Conservation (phyloP, 257 asterid genomes). For the Buddleja alternifolia region DNA sequence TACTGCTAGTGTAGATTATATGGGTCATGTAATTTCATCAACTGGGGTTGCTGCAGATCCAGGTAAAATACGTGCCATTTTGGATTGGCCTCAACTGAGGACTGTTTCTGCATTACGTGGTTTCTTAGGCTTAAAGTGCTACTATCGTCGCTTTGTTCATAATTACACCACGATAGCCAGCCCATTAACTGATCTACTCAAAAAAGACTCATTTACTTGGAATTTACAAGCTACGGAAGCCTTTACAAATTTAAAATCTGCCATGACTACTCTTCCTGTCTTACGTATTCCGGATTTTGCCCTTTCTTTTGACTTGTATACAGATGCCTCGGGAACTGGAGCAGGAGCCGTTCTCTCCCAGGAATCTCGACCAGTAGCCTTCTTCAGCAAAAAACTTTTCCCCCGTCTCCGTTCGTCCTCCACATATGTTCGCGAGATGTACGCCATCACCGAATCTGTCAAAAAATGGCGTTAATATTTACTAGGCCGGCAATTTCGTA, state of each 20-base stretch:
- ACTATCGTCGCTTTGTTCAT: not conserved
- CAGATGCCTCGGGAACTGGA: not conserved
- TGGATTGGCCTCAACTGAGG: not conserved
- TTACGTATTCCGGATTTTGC: not conserved
- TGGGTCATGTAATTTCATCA: not conserved
- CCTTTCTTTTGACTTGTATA: not conserved
- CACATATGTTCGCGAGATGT: too few relatives aligned
- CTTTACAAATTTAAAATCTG: not conserved
- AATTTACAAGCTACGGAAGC: not conserved
- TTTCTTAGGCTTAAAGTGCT: slow-evolving; percentile 8
- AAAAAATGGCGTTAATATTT: slow-evolving; percentile 20
- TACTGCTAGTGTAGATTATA: not conserved
- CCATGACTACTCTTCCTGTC: not conserved
- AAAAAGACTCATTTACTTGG: too few relatives aligned
- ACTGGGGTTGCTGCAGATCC: not conserved
- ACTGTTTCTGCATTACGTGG: not conserved
- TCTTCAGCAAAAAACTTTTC: slow-evolving; percentile 4
- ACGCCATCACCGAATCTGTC: not conserved
- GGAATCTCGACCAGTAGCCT: not conserved
- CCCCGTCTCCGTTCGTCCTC: not conserved
- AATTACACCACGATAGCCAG: too few relatives aligned
- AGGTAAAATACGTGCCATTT: too few relatives aligned
- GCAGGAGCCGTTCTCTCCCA: slow-evolving; percentile 1
- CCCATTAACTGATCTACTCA: not conserved
- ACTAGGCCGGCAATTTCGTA: not conserved